A percentile compares a stretch with the other conserved stretches of the same genome.
Conservation (phyloP, 371 early-diverging fungal genomes). For the Zychaea mexicana region DNA sequence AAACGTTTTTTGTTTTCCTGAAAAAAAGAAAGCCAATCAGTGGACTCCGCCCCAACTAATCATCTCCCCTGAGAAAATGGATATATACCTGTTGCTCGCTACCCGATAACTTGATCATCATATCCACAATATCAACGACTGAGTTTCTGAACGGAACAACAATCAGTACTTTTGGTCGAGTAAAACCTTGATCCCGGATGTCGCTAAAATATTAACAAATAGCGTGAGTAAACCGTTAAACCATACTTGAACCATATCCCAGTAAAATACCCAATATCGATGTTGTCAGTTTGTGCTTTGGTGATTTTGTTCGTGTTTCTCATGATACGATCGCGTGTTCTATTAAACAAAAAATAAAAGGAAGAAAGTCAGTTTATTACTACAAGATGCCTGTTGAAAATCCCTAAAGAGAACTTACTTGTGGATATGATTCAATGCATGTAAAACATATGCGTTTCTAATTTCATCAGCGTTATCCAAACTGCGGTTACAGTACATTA, state of each 20-base stretch:
- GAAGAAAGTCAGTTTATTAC: neutral
- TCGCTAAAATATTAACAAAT: too few species aligned
- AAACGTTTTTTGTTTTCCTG: constrained; percentile 85
- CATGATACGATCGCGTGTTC: constrained; percentile 73
- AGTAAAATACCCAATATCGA: constrained; percentile 45
- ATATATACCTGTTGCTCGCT: constrained; percentile 67
- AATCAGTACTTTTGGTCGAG: constrained; percentile 91
- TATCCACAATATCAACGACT: constrained; percentile 79
- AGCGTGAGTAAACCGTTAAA: too few species aligned
- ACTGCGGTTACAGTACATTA: constrained; percentile 70
- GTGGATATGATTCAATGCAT: constrained; percentile 88
- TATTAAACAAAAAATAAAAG: constrained; percentile 12
- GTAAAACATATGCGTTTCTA: constrained; percentile 75
- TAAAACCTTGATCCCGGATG: constrained; percentile 93
- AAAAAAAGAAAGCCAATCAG: too few species aligned
- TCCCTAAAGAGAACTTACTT: constrained; percentile 53
- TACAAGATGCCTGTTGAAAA: neutral
- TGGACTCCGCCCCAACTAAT: too few species aligned
- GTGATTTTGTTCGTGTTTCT: constrained; percentile 80
- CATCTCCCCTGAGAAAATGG: too few species aligned
- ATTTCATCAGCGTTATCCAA: constrained; percentile 67
- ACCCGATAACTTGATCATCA: constrained; percentile 75
- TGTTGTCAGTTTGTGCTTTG: constrained; percentile 53
- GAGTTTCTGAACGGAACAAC: constrained; percentile 87
- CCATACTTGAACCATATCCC: too few species aligned